Conservation (phyloP, 1,284 basidiomycete genomes). For the Cutaneotrichosporon dermatis region DNA sequence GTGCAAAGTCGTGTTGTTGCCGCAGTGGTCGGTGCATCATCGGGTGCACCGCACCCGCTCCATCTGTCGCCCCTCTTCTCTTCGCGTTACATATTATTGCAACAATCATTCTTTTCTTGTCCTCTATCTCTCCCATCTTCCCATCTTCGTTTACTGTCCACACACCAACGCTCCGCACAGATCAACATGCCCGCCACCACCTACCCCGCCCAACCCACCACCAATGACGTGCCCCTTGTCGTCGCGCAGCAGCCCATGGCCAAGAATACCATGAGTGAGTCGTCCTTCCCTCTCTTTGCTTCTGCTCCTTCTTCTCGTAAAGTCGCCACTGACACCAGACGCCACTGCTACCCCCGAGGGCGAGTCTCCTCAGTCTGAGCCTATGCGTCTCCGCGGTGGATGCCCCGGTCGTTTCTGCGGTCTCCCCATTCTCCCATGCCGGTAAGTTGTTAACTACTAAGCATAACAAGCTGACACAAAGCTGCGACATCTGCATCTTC, state of each 20-base stretch:
- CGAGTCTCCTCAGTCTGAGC: conserved; percentile 17
- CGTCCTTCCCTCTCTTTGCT: not conserved
- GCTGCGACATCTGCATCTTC: conserved; percentile 42
- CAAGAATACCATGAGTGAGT: conserved; percentile 35
- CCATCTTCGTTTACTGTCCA: no score
- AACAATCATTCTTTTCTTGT: no score
- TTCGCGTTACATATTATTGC: no score
- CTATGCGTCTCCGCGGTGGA: conserved; percentile 41
- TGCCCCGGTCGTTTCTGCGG: conserved; percentile 46
- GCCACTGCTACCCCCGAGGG: conserved; percentile 3
- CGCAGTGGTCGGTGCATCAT: no score
- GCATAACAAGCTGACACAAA: not conserved
- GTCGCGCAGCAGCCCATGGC: conserved; percentile 31
- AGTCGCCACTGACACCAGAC: conserved; percentile 2
- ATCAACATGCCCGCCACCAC: not conserved
- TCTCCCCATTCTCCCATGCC: conserved; percentile 45
- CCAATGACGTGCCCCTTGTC: conserved; percentile 8
- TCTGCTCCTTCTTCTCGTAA: no score
- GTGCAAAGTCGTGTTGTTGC: no score
- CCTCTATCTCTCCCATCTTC: no score
- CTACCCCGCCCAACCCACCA: not conserved
- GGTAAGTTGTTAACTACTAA: conserved; percentile 21
- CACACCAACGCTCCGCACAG: not conserved
- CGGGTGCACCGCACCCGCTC: no score
- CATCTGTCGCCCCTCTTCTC: no score